These are phyloP conservation scores for Malassezia equina DNA, from an alignment of 1,284 basidiomycete genomes.

Conservation along the genomic window DNA sequence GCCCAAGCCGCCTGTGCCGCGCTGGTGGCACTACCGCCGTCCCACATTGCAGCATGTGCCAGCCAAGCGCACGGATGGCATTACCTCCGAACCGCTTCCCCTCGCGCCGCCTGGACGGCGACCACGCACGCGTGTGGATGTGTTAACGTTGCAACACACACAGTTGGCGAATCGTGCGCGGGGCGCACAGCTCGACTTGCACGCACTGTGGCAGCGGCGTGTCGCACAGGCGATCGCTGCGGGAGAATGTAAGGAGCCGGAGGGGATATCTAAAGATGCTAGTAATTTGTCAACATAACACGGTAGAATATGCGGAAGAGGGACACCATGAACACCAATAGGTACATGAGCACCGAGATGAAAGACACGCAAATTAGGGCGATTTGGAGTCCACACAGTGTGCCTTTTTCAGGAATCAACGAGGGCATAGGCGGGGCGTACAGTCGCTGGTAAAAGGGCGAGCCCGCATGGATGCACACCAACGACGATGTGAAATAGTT, in stretches of 20 bases:
- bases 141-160: conserved; percentile 3
- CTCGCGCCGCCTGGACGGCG: background rate
- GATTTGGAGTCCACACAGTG: conserved; percentile 54
- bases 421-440: conserved; percentile 42
- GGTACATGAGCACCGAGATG: conserved; percentile 49
- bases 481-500: conserved; percentile 79
- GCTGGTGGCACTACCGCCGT: conserved; percentile 11
- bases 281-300: background rate
- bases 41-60: conserved; percentile 1
- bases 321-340: conserved; percentile 38
- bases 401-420: conserved; percentile 46
- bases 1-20: background rate
- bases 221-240: background rate
- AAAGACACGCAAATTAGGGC: conserved; percentile 51
- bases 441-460: conserved; percentile 55
- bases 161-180: conserved; percentile 12
- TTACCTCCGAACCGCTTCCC: conserved; percentile 10
- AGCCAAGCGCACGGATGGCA: background rate
- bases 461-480: conserved; percentile 53
- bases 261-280: background rate
- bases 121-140: conserved; percentile 6
- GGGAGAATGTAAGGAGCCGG: background rate
- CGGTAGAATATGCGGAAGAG: conserved; percentile 36
- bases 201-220: background rate
- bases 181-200: conserved; percentile 7